Evolutionary conservation across 1,284 basidiomycete species (phyloP), one percentile per base, ranked within the genome.

Genomic region (Megacollybia platyphylla): DNA sequence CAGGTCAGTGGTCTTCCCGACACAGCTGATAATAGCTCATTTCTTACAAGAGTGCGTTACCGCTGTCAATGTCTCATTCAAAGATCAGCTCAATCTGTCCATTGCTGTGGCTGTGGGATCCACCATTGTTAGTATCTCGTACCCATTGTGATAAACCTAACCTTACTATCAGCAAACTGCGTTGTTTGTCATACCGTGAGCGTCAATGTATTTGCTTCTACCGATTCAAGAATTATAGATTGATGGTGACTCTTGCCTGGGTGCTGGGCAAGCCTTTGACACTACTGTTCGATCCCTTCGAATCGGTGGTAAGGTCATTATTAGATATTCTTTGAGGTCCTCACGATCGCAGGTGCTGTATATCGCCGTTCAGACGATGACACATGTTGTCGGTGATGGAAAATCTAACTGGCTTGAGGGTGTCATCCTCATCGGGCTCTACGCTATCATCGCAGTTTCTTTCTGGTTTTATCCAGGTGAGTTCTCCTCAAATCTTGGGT

Each of bases 61-160:
- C 0, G 87, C 88, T 5, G 76, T 92, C 43, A 85, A 76, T 27
- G 87, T 87, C 5, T 88, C 88, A 0, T 78, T 88, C 49, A 88
- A 91, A 62, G 73, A 88, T 60, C 76, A 86, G 57, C 65, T 88
- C 41, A 78, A 76, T 49, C 68, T 87, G 6, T 76, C 75, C 52
- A 65, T 90, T 44, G 77, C 80, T 42, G 87, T 92, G 41, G 89
- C 91, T 5, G 85, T 91, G 30, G 89, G 88, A n/a, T 88, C 86
- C 1, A 88, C 85, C 47, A 90, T 94, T 48, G 84, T 90, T 55
- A 58, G 79, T 65, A 28, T 11, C 15, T 32, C 26, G 13, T n/a
- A 15, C 9, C 43, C 7, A 28, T 32, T 28, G 34, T 24, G 11
- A 6, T 29, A 17, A 30, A 8, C 26, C 5, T 36, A 39, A 38